Evolutionary conservation across 1,284 basidiomycete species (phyloP).

Genomic region (Schizophyllum amplum): DNA sequence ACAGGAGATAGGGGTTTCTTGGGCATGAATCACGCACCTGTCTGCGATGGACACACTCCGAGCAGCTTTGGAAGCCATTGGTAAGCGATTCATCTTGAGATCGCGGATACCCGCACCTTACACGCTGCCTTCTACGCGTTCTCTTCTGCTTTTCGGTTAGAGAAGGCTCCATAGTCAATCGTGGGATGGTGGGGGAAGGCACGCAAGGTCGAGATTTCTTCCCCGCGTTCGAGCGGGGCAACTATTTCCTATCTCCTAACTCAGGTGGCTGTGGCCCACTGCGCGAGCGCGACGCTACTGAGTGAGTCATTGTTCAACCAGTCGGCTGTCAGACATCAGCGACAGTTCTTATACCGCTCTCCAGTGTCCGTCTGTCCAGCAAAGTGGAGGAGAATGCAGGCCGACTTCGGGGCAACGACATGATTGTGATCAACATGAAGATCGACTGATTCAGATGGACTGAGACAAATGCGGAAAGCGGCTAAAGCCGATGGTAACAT

Average conservation of each 20-base stretch:
- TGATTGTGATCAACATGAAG: too few relatives aligned
- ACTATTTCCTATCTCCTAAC: neutral
- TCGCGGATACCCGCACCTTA: neutral
- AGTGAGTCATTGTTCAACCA: too few relatives aligned
- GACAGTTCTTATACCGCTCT: too few relatives aligned
- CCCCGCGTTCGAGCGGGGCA: neutral
- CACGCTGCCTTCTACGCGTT: neutral
- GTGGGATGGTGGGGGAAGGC: neutral
- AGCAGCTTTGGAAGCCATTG: neutral
- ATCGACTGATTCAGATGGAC: too few relatives aligned
- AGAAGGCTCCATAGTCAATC: neutral
- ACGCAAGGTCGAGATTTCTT: too few relatives aligned
- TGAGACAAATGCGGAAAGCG: too few relatives aligned
- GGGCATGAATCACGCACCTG: neutral
- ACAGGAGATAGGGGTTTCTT: neutral
- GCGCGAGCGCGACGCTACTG: too few relatives aligned
- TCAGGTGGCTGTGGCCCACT: neutral
- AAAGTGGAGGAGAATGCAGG: too few relatives aligned
- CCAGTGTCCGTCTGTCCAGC: too few relatives aligned
- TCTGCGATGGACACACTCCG: neutral
- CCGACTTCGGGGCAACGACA: too few relatives aligned
- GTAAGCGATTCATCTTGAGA: neutral
- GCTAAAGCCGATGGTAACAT: too few relatives aligned
- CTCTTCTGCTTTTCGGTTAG: neutral
- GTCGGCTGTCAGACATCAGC: too few relatives aligned